Percentiles rank a stretch among this genome's conserved stretches.
Evolutionary conservation across 495 filamentous ascomycete genomes (phyloP).

Genomic region (Talaromyces wortmannii): DNA sequence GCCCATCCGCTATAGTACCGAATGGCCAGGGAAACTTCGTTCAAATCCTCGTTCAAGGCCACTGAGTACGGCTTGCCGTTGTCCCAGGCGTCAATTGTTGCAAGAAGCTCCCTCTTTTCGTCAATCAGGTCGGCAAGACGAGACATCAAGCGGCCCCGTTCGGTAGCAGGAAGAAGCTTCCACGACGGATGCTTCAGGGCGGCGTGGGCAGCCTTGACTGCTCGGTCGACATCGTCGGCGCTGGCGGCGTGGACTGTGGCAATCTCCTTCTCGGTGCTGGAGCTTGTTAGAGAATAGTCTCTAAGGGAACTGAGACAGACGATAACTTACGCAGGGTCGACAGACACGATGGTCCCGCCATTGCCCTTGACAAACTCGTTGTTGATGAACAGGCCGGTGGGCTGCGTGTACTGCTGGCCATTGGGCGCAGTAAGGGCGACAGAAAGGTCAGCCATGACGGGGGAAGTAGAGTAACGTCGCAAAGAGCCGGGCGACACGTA

Average conservation of each 20-base stretch:
- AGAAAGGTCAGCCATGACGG: conserved; percentile 22
- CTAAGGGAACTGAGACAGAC: neutral
- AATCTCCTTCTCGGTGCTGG: conserved; percentile 68
- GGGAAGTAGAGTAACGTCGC: too few relatives aligned
- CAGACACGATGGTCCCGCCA: conserved; percentile 63
- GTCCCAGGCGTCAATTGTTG: conserved; percentile 88
- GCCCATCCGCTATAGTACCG: conserved; percentile 86
- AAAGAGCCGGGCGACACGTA: too few relatives aligned
- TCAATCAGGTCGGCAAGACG: conserved; percentile 67
- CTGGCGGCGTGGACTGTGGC: conserved; percentile 74
- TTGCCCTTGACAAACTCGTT: conserved; percentile 81
- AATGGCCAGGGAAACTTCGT: conserved; percentile 62
- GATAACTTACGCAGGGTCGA: conserved; percentile 70
- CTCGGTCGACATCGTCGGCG: conserved; percentile 70
- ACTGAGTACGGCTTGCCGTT: conserved; percentile 83
- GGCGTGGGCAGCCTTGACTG: conserved; percentile 73
- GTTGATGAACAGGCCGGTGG: conserved; percentile 85
- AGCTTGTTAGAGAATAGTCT: neutral
- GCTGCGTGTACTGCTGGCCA: conserved; percentile 71
- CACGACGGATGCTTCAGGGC: conserved; percentile 76
- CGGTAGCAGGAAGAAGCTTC: conserved; percentile 62
- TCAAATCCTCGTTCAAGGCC: conserved; percentile 63
- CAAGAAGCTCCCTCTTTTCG: conserved; percentile 62
- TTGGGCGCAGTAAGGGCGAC: conserved; percentile 86
- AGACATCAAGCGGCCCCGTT: conserved; percentile 68